Evolutionary conservation across 31 red algal species (phyloP).

Genomic region (Porphyra umbilicalis): DNA sequence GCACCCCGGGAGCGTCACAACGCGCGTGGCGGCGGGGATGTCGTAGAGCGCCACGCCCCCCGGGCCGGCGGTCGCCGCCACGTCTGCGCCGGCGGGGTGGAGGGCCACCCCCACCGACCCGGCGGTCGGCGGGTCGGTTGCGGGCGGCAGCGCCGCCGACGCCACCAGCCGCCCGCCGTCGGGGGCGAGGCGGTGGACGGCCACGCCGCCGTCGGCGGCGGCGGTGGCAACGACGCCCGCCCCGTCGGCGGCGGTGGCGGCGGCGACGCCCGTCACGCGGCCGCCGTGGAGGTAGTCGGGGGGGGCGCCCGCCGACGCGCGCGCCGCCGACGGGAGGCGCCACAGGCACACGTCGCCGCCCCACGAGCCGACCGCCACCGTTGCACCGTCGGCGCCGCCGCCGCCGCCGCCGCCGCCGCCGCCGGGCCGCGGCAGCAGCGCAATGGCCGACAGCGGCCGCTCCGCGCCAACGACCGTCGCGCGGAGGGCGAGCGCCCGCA

Average conservation of each 20-base stretch:
- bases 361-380: slow-evolving; percentile 53
- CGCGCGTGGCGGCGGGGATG: neutral
- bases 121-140: neutral
- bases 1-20: neutral
- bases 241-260: neutral
- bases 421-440: neutral
- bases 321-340: slow-evolving; percentile 19
- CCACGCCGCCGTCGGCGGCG: slow-evolving; percentile 28
- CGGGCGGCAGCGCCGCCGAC: neutral
- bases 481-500: neutral
- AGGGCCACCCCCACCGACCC: neutral
- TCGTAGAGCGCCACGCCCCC: neutral
- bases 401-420: slow-evolving; percentile 12
- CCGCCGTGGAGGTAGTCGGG: neutral
- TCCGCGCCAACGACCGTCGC: neutral
- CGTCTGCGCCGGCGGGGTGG: neutral
- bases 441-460: neutral
- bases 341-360: slow-evolving; percentile 48
- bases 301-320: slow-evolving; percentile 18
- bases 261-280: neutral
- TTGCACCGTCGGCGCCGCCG: slow-evolving; percentile 14
- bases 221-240: slow-evolving; percentile 14
- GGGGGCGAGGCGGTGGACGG: neutral
- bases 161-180: neutral
- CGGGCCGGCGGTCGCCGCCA: neutral